Conservation (phyloP, 2,329 filamentous ascomycete species). For the Tothia fuscella region DNA sequence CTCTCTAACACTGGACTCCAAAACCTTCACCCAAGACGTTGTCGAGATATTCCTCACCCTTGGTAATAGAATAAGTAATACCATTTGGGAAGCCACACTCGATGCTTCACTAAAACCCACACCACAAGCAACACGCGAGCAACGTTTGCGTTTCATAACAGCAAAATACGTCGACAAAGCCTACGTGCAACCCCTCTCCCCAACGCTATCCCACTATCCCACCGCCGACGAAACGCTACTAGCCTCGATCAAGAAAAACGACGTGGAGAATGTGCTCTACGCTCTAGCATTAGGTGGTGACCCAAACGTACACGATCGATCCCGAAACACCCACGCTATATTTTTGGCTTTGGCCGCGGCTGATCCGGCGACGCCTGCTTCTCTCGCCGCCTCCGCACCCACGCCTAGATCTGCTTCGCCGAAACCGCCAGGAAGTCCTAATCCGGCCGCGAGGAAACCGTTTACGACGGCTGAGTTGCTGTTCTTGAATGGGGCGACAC, state of each 20-base stretch:
- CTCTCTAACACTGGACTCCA: constrained; percentile 88
- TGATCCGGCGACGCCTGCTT: constrained; percentile 67
- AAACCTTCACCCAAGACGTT: constrained; percentile 93
- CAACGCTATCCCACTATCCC: constrained; percentile 61
- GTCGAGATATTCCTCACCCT: constrained; percentile 85
- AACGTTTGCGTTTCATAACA: constrained; percentile 88
- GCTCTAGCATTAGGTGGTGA: constrained; percentile 77
- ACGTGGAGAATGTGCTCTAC: constrained; percentile 86
- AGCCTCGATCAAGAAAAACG: constrained; percentile 89
- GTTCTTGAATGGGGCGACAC: constrained; percentile 84
- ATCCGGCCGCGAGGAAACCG: constrained; percentile 29
- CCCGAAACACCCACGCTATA: constrained; percentile 75
- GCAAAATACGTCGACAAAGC: constrained; percentile 81
- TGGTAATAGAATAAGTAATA: constrained; percentile 90
- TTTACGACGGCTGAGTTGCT: constrained; percentile 88
- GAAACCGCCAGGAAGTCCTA: constrained; percentile 26
- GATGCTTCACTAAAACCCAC: constrained; percentile 58
- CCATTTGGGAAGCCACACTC: constrained; percentile 85
- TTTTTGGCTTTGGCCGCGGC: constrained; percentile 87
- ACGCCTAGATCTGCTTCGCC: constrained; percentile 18
- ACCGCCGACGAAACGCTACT: constrained; percentile 80
- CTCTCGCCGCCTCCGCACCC: neutral
- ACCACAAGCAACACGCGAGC: constrained; percentile 71
- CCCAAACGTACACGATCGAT: constrained; percentile 75
- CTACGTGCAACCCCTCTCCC: constrained; percentile 67